Conservation (phyloP, 2,329 filamentous ascomycete genomes). For the Hansfordia pulvinata region DNA sequence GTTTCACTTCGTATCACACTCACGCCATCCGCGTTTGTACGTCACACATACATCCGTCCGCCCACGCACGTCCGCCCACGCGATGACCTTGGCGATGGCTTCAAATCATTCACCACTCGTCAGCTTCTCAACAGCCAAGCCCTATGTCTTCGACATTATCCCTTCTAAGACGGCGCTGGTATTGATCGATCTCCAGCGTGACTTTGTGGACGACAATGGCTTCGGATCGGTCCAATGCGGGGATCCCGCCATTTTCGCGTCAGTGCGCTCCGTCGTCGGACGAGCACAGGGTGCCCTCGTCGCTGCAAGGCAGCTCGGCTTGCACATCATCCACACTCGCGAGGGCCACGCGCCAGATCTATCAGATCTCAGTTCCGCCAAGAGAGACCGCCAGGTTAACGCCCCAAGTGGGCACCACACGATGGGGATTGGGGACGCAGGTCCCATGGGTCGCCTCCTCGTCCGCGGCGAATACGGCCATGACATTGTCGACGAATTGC, state of each 20-base stretch:
- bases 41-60: too few species aligned
- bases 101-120: too few species aligned
- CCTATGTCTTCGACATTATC: too few species aligned
- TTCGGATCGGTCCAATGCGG: conserved; percentile 35
- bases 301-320: conserved; percentile 22
- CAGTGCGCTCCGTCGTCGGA: conserved; percentile 28
- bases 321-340: conserved; percentile 32
- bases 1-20: too few species aligned
- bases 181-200: conserved; percentile 41
- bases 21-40: too few species aligned
- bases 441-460: conserved; percentile 36
- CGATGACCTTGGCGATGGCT: too few species aligned
- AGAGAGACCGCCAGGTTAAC: conserved; percentile 31
- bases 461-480: conserved; percentile 36
- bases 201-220: conserved; percentile 30
- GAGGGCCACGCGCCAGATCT: conserved; percentile 38
- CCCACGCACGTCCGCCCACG: too few species aligned
- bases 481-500: conserved; percentile 37
- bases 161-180: conserved; percentile 37
- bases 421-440: conserved; percentile 33
- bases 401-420: conserved; percentile 24
- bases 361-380: conserved; percentile 36
- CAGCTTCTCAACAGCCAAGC: too few species aligned
- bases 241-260: conserved; percentile 17
- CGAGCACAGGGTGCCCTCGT: conserved; percentile 23